Conservation (phyloP, 2,329 filamentous ascomycete species). For the Torrubiella hemipterigena region DNA sequence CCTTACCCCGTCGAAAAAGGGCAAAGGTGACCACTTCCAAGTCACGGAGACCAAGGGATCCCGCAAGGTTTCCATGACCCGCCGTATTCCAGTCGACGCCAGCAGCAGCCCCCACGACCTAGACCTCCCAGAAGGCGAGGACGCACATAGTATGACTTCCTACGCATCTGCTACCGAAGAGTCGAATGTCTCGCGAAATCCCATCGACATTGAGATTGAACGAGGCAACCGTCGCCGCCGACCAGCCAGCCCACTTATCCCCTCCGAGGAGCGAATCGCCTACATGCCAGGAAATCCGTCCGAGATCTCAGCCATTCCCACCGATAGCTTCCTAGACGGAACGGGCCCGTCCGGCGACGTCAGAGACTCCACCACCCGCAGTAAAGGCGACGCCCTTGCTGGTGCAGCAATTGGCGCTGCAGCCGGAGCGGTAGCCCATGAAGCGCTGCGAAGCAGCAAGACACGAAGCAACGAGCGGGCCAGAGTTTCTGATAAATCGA, state of each 20-base stretch:
- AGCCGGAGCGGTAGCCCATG: slow-evolving; percentile 2
- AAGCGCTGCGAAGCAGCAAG: slow-evolving; percentile 27
- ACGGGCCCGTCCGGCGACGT: slow-evolving; percentile 30
- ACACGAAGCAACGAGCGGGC: slow-evolving; percentile 30
- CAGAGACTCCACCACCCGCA: slow-evolving; percentile 30
- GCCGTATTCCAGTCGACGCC: slow-evolving; percentile 41
- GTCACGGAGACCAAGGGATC: slow-evolving; percentile 71
- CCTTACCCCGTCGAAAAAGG: slow-evolving; percentile 66
- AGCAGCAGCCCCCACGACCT: slow-evolving; percentile 26
- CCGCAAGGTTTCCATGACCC: slow-evolving; percentile 49
- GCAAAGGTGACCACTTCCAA: slow-evolving; percentile 65
- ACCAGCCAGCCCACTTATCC: slow-evolving; percentile 57
- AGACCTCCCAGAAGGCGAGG: slow-evolving; percentile 38
- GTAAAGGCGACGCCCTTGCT: slow-evolving; percentile 24
- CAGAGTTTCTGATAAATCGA: slow-evolving; percentile 26
- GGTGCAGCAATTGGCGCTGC: slow-evolving; percentile 21
- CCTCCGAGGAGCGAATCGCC: slow-evolving; percentile 32
- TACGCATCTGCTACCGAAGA: slow-evolving; percentile 70
- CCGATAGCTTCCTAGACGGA: slow-evolving; percentile 50
- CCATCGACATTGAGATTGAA: slow-evolving; percentile 83
- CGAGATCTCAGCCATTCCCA: slow-evolving; percentile 70
- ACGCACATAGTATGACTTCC: slow-evolving; percentile 57
- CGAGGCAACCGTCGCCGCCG: slow-evolving; percentile 44
- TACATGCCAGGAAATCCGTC: slow-evolving; percentile 60
- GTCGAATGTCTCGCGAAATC: slow-evolving; percentile 63